Conservation (phyloP, 805 yeast species). For the Pichia nakasei region DNA sequence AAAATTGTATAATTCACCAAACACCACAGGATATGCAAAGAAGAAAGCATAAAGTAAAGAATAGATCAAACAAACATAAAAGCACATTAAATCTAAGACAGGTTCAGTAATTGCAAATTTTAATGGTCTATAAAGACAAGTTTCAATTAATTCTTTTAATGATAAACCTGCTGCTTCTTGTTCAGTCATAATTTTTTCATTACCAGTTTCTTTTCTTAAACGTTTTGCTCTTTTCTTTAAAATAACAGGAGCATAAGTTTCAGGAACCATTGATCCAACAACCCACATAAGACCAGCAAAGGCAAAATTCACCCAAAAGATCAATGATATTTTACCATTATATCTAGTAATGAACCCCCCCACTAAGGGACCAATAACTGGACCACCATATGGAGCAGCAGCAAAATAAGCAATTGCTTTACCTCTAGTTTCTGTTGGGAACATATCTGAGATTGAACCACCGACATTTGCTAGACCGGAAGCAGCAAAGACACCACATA, state of each 20-base stretch:
- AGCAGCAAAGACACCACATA: constrained; percentile 80
- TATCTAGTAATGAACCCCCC: constrained; percentile 77
- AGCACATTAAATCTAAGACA: constrained; percentile 73
- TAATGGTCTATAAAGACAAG: constrained; percentile 74
- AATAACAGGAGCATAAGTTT: constrained; percentile 82
- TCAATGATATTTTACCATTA: constrained; percentile 57
- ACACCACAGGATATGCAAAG: constrained; percentile 91
- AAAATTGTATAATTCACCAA: constrained; percentile 65
- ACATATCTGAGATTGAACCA: constrained; percentile 86
- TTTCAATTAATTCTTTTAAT: constrained; percentile 56
- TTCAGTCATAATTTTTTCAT: constrained; percentile 80
- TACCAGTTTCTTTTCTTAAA: constrained; percentile 72
- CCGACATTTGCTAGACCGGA: constrained; percentile 83
- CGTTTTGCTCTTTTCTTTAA: constrained; percentile 55
- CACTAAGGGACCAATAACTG: constrained; percentile 81
- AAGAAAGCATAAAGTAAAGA: constrained; percentile 88
- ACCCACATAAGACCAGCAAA: constrained; percentile 84
- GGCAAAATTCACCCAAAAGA: constrained; percentile 89
- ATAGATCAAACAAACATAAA: constrained; percentile 81
- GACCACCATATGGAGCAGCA: constrained; percentile 89
- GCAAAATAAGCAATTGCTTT: constrained; percentile 87
- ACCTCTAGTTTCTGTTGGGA: constrained; percentile 74
- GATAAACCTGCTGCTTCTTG: constrained; percentile 79
- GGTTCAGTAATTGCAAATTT: constrained; percentile 75
- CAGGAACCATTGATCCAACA: constrained; percentile 60